Conservation (phyloP, 768 basidiomycete genomes). For the Lactarius indigo region DNA sequence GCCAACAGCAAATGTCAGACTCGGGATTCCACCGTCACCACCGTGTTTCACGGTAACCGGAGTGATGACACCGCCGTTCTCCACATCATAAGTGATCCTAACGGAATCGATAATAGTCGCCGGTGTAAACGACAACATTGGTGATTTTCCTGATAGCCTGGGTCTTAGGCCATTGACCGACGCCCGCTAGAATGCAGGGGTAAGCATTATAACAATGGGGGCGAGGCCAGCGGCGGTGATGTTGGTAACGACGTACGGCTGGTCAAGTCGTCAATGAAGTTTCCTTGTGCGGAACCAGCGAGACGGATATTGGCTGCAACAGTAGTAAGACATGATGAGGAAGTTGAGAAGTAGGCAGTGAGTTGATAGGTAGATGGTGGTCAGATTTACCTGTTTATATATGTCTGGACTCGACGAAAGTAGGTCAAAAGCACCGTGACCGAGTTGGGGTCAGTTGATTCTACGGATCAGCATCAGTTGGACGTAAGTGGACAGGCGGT, state of each 20-base stretch:
- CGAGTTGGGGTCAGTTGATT: not conserved
- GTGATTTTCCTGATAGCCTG: not conserved
- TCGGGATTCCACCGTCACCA: not conserved
- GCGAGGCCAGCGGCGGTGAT: not conserved
- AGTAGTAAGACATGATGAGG: not conserved
- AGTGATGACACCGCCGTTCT: not conserved
- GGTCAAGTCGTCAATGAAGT: not conserved
- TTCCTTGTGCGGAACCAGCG: not conserved
- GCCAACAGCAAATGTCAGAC: too few relatives aligned
- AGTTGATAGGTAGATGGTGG: not conserved
- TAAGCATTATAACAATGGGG: not conserved
- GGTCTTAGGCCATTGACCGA: not conserved
- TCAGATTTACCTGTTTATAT: not conserved
- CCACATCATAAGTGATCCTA: not conserved
- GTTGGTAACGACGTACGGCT: not conserved
- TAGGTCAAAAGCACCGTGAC: not conserved
- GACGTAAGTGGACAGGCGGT: not conserved
- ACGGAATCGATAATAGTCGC: not conserved
- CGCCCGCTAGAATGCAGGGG: not conserved
- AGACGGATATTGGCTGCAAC: not conserved
- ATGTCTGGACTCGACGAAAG: not conserved
- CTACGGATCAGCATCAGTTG: not conserved
- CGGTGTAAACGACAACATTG: not conserved
- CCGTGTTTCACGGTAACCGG: not conserved
- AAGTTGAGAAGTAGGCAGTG: not conserved